phyloP scores from a whole-genome alignment of 768 basidiomycete genomes.

The Suillus sp. region DNA sequence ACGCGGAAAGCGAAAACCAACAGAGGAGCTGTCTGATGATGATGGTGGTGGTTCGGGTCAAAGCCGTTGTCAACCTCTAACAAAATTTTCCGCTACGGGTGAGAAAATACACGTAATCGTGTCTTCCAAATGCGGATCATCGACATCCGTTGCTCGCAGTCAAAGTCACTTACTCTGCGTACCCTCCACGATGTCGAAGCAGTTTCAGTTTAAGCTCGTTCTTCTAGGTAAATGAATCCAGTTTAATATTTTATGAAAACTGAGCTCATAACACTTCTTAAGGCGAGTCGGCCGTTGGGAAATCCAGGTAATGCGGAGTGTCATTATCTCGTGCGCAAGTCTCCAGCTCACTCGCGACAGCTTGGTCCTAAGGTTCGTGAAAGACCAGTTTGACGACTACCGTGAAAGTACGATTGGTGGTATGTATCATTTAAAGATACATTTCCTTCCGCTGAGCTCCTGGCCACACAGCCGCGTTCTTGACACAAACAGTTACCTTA shows the following conservation, averaged over 20 bases:
- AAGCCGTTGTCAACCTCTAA: conserved; percentile 16
- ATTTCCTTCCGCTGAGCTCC: conserved; percentile 21
- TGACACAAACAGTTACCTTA: conserved; percentile 95
- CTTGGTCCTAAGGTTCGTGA: conserved; percentile 93
- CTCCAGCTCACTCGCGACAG: conserved; percentile 43
- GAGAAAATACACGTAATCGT: conserved; percentile 34
- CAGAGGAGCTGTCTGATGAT: conserved; percentile 13
- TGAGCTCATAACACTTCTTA: conserved; percentile 20
- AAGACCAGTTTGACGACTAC: conserved; percentile 95
- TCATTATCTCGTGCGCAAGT: conserved; percentile 25
- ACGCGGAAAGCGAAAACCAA: conserved; percentile 22
- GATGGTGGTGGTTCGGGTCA: conserved; percentile 42
- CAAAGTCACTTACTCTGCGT: conserved; percentile 13
- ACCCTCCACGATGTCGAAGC: conserved; percentile 75
- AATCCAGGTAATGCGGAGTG: conserved; percentile 69
- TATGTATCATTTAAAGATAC: conserved; percentile 28
- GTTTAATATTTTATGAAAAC: background rate
- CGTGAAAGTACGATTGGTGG: conserved; percentile 94
- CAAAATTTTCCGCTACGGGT: conserved; percentile 35
- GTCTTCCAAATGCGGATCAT: conserved; percentile 10
- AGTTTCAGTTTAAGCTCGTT: conserved; percentile 95
- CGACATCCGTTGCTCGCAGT: conserved; percentile 3
- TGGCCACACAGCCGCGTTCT: conserved; percentile 76
- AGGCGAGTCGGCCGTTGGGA: conserved; percentile 99
- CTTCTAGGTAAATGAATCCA: conserved; percentile 69